phyloP scores from a whole-genome alignment of 108 stramenopile species.

The Fistulifera pelliculosa region DNA sequence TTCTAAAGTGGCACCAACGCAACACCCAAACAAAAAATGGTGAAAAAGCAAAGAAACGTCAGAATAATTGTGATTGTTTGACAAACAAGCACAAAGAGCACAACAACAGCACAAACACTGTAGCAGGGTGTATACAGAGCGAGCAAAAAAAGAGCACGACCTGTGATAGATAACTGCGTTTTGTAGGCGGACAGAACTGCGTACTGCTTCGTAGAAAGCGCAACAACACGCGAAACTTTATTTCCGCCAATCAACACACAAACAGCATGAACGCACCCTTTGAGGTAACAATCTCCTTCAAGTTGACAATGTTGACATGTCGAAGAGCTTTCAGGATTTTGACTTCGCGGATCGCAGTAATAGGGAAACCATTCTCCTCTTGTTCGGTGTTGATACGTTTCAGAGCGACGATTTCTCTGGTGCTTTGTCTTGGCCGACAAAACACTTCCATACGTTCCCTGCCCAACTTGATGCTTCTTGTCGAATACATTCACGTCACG shows the following conservation, averaged over 20 bases:
- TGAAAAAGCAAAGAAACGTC: background rate
- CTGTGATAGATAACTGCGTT: constrained; percentile 52
- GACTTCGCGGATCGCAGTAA: constrained; percentile 90
- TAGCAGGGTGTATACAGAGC: constrained; percentile 23
- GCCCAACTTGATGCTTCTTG: constrained; percentile 69
- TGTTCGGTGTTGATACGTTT: constrained; percentile 88
- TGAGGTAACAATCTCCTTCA: constrained; percentile 89
- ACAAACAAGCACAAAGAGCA: background rate
- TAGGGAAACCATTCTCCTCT: constrained; percentile 89
- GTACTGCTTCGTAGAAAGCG: constrained; percentile 41
- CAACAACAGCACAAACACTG: constrained; percentile 6
- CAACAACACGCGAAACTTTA: constrained; percentile 65
- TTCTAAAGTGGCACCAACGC: constrained; percentile 18
- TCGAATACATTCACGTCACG: constrained; percentile 76
- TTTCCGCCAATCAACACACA: constrained; percentile 8
- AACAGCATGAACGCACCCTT: constrained; percentile 53
- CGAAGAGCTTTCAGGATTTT: constrained; percentile 85
- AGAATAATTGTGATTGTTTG: no score
- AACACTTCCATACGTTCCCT: constrained; percentile 68
- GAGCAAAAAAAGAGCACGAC: constrained; percentile 22
- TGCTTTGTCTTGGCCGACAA: constrained; percentile 62
- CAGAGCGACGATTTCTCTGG: constrained; percentile 79
- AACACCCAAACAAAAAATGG: constrained; percentile 9
- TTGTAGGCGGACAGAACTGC: constrained; percentile 81
- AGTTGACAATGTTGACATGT: constrained; percentile 78